These are phyloP conservation scores for Ettlia oleoabundans DNA, from an alignment of 139 green algal species.

Conservation along the genomic window DNA sequence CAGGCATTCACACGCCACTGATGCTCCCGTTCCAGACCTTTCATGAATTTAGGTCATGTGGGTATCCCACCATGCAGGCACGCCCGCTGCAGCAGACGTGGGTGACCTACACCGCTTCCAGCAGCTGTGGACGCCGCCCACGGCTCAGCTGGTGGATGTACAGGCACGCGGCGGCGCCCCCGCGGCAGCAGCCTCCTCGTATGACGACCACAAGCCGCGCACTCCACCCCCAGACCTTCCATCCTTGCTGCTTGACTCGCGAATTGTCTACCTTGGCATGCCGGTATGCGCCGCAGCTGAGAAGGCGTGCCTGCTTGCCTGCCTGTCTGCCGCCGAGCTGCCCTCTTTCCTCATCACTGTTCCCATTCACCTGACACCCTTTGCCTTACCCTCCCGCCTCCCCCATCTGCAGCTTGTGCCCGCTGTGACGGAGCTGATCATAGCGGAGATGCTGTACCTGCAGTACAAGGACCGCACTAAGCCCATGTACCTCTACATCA, in stretches of 20 bases:
- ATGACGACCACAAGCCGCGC: constrained; percentile 55
- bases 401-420: constrained; percentile 86
- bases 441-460: constrained; percentile 97
- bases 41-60: too few relatives aligned
- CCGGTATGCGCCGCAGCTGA: constrained; percentile 64
- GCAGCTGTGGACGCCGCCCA: constrained; percentile 42
- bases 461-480: constrained; percentile 84
- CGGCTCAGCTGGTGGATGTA: constrained; percentile 18
- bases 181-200: constrained; percentile 46
- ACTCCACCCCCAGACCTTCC: constrained; percentile 95
- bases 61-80: too few relatives aligned
- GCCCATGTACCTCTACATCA: constrained; percentile 96
- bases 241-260: constrained; percentile 93
- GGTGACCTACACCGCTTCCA: constrained; percentile 43
- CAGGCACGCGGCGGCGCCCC: constrained; percentile 31
- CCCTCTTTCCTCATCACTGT: too few relatives aligned
- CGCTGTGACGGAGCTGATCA: constrained; percentile 97
- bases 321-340: not conserved
- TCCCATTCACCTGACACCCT: too few relatives aligned
- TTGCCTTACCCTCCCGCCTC: not conserved
- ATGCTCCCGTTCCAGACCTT: too few relatives aligned
- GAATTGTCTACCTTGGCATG: constrained; percentile 99
- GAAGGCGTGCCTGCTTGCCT: not conserved
- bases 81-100: constrained; percentile 4
- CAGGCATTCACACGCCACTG: too few relatives aligned